phyloP scores from a whole-genome alignment of 2,329 filamentous ascomycete species.

The Madurella fahalii region DNA sequence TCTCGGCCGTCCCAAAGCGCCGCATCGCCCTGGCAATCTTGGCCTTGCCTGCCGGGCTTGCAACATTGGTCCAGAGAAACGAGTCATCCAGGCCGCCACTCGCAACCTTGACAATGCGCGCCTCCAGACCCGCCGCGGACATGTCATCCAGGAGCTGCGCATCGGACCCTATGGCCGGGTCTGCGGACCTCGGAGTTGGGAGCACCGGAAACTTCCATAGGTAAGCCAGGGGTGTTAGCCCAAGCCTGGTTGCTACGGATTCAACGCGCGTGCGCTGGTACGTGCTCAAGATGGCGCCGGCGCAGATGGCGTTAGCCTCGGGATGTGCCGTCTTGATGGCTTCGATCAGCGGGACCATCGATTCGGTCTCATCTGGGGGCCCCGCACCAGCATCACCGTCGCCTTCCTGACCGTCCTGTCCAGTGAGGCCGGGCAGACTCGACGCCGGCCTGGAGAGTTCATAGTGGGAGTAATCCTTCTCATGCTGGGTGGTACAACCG shows the following conservation, averaged over 20 bases:
- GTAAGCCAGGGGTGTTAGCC: constrained; percentile 76
- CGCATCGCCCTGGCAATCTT: constrained; percentile 52
- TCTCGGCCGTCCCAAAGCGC: constrained; percentile 61
- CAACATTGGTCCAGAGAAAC: constrained; percentile 78
- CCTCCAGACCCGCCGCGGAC: constrained; percentile 70
- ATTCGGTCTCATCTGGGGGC: constrained; percentile 79
- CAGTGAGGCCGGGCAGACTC: neutral
- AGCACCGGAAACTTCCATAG: constrained; percentile 87
- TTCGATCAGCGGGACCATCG: constrained; percentile 69
- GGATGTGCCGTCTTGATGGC: constrained; percentile 67
- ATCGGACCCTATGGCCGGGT: constrained; percentile 30
- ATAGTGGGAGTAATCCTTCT: constrained; percentile 59
- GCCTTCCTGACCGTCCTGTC: constrained; percentile 10
- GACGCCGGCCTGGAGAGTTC: neutral
- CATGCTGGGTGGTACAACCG: constrained; percentile 66
- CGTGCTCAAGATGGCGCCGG: constrained; percentile 88
- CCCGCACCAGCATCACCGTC: constrained; percentile 19
- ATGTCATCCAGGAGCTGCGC: constrained; percentile 74
- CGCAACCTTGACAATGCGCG: constrained; percentile 92
- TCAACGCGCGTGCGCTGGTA: constrained; percentile 97
- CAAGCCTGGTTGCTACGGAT: constrained; percentile 80
- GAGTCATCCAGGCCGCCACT: constrained; percentile 79
- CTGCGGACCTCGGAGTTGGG: constrained; percentile 41
- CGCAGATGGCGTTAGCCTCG: constrained; percentile 78
- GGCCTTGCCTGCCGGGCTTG: constrained; percentile 47